These are phyloP conservation scores for Vicia faba DNA, from an alignment of 306 rosid genomes.

Conservation along the genomic window DNA sequence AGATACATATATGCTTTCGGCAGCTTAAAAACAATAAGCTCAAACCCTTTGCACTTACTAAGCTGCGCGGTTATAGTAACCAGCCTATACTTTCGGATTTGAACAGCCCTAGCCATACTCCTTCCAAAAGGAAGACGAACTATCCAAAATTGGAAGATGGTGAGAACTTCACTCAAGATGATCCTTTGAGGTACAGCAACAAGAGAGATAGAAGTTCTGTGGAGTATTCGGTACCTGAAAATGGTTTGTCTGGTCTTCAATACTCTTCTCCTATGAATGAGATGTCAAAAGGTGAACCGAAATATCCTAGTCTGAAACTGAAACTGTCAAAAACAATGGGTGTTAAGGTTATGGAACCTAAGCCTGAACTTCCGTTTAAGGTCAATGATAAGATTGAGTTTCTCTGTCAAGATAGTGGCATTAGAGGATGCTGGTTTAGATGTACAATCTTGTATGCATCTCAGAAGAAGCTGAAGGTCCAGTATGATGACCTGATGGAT, in stretches of 20 bases:
- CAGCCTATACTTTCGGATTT: conserved; percentile 63
- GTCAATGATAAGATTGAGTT: conserved; percentile 63
- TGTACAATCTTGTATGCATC: conserved; percentile 60
- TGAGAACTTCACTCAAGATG: conserved; percentile 47
- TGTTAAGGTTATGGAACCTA: conserved; percentile 42
- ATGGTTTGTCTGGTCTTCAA: conserved; percentile 42
- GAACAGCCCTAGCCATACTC: conserved; percentile 38
- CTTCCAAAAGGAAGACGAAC: conserved; percentile 49
- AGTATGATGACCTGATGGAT: conserved; percentile 61
- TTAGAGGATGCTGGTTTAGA: conserved; percentile 91
- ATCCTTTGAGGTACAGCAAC: conserved; percentile 41
- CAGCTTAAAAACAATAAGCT: conserved; percentile 65
- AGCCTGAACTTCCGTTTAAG: conserved; percentile 48
- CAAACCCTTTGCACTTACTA: conserved; percentile 67
- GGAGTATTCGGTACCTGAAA: conserved; percentile 46
- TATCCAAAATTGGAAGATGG: conserved; percentile 47
- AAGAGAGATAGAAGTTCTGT: conserved; percentile 52
- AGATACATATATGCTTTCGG: conserved; percentile 63
- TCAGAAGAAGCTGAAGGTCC: conserved; percentile 64
- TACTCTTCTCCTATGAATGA: conserved; percentile 36
- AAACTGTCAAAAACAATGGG: conserved; percentile 55
- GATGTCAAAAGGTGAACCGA: conserved; percentile 41
- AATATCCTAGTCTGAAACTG: conserved; percentile 62
- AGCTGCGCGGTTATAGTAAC: conserved; percentile 67
- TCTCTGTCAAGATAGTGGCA: conserved; percentile 85